Evolutionary conservation across 2,329 filamentous ascomycete species (phyloP).

Genomic region (Sporothrix luriei): DNA sequence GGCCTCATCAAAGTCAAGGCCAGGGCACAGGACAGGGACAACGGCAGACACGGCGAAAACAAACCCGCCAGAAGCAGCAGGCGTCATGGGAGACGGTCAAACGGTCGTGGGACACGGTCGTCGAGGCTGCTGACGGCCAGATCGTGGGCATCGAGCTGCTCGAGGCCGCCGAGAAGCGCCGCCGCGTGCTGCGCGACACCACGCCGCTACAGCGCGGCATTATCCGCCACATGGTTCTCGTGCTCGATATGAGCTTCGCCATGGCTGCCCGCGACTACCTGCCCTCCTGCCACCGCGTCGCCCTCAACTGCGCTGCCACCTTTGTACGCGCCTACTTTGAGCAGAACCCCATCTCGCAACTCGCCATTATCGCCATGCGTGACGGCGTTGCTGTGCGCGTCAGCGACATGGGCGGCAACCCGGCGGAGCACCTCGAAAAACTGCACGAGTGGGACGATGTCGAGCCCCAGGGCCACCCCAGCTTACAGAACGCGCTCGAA

Average conservation of each 20-base stretch:
- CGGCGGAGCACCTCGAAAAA: slow-evolving; percentile 79
- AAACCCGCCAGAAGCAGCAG: slow-evolving; percentile 40
- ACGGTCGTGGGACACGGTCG: slow-evolving; percentile 71
- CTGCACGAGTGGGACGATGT: slow-evolving; percentile 67
- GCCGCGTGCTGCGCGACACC: slow-evolving; percentile 83
- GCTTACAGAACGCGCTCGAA: slow-evolving; percentile 91
- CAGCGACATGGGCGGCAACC: slow-evolving; percentile 89
- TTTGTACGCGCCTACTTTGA: slow-evolving; percentile 97
- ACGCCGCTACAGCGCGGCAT: slow-evolving; percentile 95
- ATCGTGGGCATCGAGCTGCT: slow-evolving; percentile 74
- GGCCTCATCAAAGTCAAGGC: background rate
- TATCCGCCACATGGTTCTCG: slow-evolving; percentile 90
- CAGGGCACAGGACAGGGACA: background rate
- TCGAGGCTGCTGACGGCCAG: slow-evolving; percentile 77
- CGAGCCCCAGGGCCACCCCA: slow-evolving; percentile 74
- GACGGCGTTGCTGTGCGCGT: slow-evolving; percentile 86
- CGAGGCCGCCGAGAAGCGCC: slow-evolving; percentile 80
- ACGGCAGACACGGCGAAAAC: slow-evolving; percentile 36
- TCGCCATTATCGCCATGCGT: slow-evolving; percentile 89
- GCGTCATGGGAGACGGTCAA: slow-evolving; percentile 69
- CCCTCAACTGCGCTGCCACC: slow-evolving; percentile 77
- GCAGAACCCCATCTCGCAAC: slow-evolving; percentile 96
- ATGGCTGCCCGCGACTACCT: slow-evolving; percentile 96
- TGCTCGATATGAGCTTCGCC: slow-evolving; percentile 87
- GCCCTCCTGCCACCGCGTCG: slow-evolving; percentile 81